phyloP scores from a whole-genome alignment of 78 protist genomes.

The Fonticula alba region DNA sequence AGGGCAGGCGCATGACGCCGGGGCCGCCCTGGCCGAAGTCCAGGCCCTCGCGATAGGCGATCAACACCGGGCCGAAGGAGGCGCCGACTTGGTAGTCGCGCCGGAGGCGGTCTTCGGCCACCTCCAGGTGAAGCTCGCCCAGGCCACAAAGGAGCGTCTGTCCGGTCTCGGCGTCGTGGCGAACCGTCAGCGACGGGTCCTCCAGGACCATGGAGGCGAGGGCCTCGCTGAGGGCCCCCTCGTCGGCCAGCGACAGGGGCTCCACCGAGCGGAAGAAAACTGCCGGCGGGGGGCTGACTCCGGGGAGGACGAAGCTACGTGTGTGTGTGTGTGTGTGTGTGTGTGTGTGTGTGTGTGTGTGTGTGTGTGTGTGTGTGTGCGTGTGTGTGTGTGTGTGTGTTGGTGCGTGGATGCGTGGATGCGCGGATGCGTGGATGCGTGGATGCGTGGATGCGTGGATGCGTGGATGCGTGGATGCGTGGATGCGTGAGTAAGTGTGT shows the following conservation, averaged over 20 bases:
- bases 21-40: too few relatives aligned
- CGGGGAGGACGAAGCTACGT: too few relatives aligned
- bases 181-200: constrained; percentile 7
- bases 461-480: too few relatives aligned
- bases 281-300: constrained; percentile 12
- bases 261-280: constrained; percentile 17
- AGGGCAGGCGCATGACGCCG: too few relatives aligned
- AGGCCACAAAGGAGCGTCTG: constrained; percentile 23
- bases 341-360: too few relatives aligned
- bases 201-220: constrained; percentile 6
- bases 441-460: too few relatives aligned
- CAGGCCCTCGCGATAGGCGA: constrained; percentile 1
- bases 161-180: background rate
- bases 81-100: background rate
- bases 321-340: too few relatives aligned
- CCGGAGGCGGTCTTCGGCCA: background rate
- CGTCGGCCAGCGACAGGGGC: background rate
- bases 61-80: background rate
- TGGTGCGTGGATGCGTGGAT: too few relatives aligned
- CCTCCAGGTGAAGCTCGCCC: constrained; percentile 39
- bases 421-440: too few relatives aligned
- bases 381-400: too few relatives aligned
- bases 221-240: constrained; percentile 2
- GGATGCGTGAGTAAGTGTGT: too few relatives aligned
- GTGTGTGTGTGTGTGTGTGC: too few relatives aligned